phyloP scores from a whole-genome alignment of 768 basidiomycete genomes.

The Kwoniella botswanensis region DNA sequence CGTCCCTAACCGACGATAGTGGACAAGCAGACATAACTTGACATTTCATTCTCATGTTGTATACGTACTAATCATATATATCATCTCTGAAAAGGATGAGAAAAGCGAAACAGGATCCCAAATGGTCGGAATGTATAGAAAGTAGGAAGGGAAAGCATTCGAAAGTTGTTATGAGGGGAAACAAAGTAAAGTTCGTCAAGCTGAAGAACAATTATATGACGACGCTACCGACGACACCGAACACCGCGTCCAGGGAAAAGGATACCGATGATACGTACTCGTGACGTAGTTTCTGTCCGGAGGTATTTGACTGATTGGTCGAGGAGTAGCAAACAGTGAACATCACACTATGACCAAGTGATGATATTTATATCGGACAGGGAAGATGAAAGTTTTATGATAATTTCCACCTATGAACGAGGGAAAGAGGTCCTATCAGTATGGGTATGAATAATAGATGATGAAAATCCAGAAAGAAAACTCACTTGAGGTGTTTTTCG shows the following conservation, averaged over 20 bases:
- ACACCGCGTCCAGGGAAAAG: no score
- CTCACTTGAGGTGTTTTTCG: conserved; percentile 54
- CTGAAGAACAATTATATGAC: no score
- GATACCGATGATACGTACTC: no score
- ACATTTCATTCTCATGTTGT: neutral
- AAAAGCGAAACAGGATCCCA: no score
- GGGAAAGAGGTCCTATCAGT: neutral
- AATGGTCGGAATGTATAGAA: neutral
- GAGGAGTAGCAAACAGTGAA: no score
- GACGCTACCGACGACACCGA: no score
- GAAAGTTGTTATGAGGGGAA: neutral
- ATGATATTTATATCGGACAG: neutral
- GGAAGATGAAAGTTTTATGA: neutral
- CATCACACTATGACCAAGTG: no score
- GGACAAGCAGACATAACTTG: neutral
- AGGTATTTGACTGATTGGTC: no score
- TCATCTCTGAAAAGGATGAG: no score
- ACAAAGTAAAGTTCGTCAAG: no score
- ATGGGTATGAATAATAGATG: neutral
- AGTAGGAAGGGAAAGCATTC: neutral
- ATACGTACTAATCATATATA: no score
- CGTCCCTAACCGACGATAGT: neutral
- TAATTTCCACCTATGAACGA: neutral
- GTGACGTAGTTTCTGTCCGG: no score
- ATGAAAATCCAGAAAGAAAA: neutral